Base-by-base conservation (phyloP, 2,329 filamentous ascomycete species). In the Fusarium solani-melongenae region DNA sequence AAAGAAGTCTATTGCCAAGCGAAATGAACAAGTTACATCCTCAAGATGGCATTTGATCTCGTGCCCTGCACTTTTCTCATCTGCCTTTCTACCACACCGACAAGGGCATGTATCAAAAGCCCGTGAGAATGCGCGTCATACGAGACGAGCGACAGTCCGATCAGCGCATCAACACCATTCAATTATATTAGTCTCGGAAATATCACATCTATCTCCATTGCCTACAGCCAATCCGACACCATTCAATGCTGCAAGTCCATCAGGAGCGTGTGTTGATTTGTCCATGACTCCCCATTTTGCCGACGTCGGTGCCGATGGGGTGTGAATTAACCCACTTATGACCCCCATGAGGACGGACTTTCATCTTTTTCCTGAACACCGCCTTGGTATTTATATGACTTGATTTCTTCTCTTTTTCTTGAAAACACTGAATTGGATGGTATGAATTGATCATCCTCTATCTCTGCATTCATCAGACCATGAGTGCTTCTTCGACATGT, bases 261-360 rank as follows among this genome's bases (percentile, higher is more conserved):
- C 36, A 39, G 22, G n/a, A 44, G 9, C 22, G 22, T n/a, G 24
- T 20, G 11, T 58, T 63, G 20, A 36, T 49, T 64, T 29, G 39
- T 31, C 20, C 7, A 61, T 49, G 55, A 41, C 64, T 44, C 41
- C 56, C 49, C 38, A 22, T 34, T 57, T 17, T 31, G 71, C 71
- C 71, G 71, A 74, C 11, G 46, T 73, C 71, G 71, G 71, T 51
- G 61, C 71, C 71, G 71, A 74, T 29, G 24, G 5, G 11, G 49
- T 44, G 53, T 67, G 58, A 59, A 41, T 67, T 59, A 61, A 27
- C 39, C 46, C 64, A 74, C 67, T 69, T 58, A 38, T n/a, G 24
- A 61, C 34, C 27, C 56, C 27, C 49, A 55, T 44, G 46, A 62
- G 34, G 55, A 41, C 64, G 36, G 62, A 58, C 55, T 62, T 68